Conservation (phyloP, 306 rosid genomes). For the Quercus dentata region DNA sequence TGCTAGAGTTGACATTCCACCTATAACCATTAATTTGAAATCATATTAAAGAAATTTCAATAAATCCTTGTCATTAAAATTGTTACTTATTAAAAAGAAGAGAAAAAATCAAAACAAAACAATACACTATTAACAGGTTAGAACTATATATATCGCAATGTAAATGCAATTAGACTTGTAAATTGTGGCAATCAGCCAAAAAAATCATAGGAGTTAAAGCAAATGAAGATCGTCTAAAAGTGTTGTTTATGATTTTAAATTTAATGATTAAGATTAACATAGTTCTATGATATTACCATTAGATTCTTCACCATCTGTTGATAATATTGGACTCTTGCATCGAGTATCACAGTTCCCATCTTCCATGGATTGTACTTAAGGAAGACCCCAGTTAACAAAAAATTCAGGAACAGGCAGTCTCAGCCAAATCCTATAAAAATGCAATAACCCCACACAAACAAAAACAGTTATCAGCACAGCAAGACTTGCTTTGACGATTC, state of each 20-base stretch:
- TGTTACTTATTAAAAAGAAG: not conserved
- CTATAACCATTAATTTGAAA: not conserved
- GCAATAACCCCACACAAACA: too few species aligned
- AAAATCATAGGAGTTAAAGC: not conserved
- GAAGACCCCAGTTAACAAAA: too few species aligned
- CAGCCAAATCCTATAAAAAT: too few species aligned
- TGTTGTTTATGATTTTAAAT: not conserved
- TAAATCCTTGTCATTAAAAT: not conserved
- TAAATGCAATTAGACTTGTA: not conserved
- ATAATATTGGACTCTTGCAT: too few species aligned
- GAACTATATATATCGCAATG: not conserved
- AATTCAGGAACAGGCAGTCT: too few species aligned
- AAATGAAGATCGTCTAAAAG: not conserved
- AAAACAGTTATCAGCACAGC: too few species aligned
- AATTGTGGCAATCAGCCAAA: not conserved
- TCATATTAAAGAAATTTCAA: not conserved
- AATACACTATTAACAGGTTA: not conserved
- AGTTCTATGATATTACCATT: not conserved
- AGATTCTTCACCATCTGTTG: not conserved
- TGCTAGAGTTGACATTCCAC: not conserved
- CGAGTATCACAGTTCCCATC: too few species aligned
- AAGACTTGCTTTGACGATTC: too few species aligned
- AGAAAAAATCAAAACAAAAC: not conserved
- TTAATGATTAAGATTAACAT: not conserved
- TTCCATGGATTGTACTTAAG: too few species aligned